Conservation (phyloP, 2,329 filamentous ascomycete species). For the Trichoderma breve region DNA sequence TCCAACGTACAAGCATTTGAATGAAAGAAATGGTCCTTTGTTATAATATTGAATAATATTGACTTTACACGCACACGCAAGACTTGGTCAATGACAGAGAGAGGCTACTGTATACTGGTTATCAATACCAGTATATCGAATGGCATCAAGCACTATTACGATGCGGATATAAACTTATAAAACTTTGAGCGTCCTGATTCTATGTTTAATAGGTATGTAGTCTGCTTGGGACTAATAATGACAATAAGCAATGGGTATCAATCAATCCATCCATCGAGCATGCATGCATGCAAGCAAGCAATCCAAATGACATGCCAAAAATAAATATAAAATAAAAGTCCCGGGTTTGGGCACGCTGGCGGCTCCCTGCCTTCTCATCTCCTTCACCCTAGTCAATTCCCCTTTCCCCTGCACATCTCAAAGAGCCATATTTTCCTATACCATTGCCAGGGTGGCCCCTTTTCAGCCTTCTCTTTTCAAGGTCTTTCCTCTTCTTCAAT, state of each 20-base stretch:
- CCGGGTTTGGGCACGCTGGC: neutral
- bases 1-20: neutral
- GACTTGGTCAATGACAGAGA: neutral
- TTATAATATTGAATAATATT: neutral
- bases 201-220: neutral
- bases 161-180: neutral
- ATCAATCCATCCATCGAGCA: constrained; percentile 11
- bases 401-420: neutral
- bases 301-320: constrained; percentile 23
- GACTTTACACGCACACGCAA: neutral
- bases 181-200: neutral
- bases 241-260: constrained; percentile 23
- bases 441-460: neutral
- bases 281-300: constrained; percentile 3
- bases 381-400: neutral
- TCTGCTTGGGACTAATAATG: constrained; percentile 2
- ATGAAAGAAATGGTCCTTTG: neutral
- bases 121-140: neutral
- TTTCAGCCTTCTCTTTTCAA: constrained; percentile 22
- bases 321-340: neutral
- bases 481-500: constrained; percentile 41
- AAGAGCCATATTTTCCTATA: neutral
- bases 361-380: constrained; percentile 5
- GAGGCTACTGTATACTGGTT: neutral
- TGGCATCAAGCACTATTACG: neutral